Percentiles rank a stretch among this genome's conserved stretches.
Evolutionary conservation across 768 basidiomycete species (phyloP).

Genomic region (Podaxis sp.): DNA sequence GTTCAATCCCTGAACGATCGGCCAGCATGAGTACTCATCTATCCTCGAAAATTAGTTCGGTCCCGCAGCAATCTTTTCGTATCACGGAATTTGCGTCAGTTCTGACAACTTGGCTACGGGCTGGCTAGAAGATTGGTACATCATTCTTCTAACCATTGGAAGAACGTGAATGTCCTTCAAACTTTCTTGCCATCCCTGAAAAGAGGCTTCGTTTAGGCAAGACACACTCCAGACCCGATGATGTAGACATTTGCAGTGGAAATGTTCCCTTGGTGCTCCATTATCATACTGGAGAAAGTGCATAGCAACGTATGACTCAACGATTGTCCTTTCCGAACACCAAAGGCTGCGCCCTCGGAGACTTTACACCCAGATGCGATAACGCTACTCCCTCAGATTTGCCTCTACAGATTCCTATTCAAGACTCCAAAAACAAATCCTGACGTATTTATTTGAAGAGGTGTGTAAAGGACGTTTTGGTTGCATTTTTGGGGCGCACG

Average conservation of each 20-base stretch:
- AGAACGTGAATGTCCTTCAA: not conserved
- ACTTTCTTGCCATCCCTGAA: not conserved
- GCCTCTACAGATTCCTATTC: not conserved
- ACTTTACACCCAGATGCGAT: not conserved
- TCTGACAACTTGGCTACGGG: not conserved
- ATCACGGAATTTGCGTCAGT: not conserved
- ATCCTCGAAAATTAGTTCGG: not conserved
- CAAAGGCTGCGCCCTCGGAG: not conserved
- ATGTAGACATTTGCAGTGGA: not conserved
- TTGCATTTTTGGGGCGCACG: not conserved
- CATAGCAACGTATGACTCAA: not conserved
- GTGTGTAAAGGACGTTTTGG: not conserved
- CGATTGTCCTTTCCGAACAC: not conserved
- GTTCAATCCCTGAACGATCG: not conserved
- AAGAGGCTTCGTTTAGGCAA: not conserved
- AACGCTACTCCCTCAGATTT: not conserved
- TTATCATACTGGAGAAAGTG: not conserved
- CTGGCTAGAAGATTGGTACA: not conserved
- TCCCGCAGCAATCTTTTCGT: not conserved
- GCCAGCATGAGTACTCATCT: not conserved
- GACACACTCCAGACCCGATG: not conserved
- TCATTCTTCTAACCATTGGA: not conserved
- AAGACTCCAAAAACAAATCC: not conserved
- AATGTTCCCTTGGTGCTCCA: conserved; percentile 4
- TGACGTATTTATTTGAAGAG: not conserved